Base-by-base conservation (phyloP, 2,329 filamentous ascomycete genomes). In the Dactylellina cionopaga region DNA sequence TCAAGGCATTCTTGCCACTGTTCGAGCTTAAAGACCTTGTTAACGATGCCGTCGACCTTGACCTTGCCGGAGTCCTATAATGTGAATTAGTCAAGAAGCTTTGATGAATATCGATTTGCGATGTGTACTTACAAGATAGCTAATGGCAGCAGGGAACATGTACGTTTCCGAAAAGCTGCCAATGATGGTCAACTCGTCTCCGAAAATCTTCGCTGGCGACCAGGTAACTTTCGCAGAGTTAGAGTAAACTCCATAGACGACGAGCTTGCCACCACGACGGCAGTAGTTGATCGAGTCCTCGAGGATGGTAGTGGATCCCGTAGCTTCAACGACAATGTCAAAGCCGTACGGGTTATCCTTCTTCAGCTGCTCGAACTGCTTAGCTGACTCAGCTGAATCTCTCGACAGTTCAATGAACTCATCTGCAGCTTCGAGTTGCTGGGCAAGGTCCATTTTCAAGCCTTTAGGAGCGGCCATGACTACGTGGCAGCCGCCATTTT, bases 101-200 rank as follows among this genome's bases (percentile, higher is more conserved):
- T 79, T 80, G 43, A 82, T 78, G 76, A 81, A 81, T 46, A 80
- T 80, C 1, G 78, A 79, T 75, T 82, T 81, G n/a, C 5, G 15
- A 5, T 11, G 2, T 33, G 17, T 13, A 46, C 59, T 15, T 69
- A 69, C 64, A 49, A 84, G 80, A 74, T 86, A 86, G 76, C 84
- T 83, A 74, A 86, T 84, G 44, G 84, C 84, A 49, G 84, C 83
- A 15, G 84, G 88, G 83, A 90, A 90, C 84, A 89, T 90, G 81
- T 88, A 89, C 22, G 88, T 89, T 80, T 91, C 89, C 49, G 87
- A 90, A 82, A 91, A 92, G 56, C 86, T 89, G 24, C 89, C 89
- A 59, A 91, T 82, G 75, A 92, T 90, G 75, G 88, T 90, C 76
- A 92, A 89, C 80, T 91, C 89, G 74, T 85, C 83, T 41, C 83